Percentiles rank a stretch among this genome's conserved stretches.
These are phyloP conservation scores for Pseudognaphalium luteoalbum DNA, from an alignment of 129 eudicot species.

Conservation along the genomic window DNA sequence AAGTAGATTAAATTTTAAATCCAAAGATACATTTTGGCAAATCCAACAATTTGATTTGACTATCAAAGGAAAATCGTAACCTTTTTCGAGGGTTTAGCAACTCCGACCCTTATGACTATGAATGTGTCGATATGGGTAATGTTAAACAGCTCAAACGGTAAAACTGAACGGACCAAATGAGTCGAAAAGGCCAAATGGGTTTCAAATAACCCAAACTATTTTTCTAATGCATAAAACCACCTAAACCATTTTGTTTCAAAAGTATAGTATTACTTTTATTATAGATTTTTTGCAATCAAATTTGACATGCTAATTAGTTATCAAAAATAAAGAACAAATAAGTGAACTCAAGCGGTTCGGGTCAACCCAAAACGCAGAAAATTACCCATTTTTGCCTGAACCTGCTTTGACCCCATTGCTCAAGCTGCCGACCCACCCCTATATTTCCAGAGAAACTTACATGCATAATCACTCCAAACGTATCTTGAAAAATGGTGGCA, in stretches of 20 bases:
- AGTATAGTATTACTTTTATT: too few species aligned
- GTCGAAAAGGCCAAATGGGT: neutral
- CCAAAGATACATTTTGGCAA: neutral
- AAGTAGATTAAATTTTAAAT: neutral
- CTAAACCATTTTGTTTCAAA: neutral
- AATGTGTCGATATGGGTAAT: neutral
- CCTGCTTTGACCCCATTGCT: slow-evolving; percentile 2
- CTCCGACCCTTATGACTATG: neutral
- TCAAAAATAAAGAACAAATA: too few species aligned
- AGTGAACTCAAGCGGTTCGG: neutral
- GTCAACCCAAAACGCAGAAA: neutral
- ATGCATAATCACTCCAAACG: slow-evolving; percentile 72
- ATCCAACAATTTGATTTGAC: neutral
- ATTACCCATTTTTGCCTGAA: neutral
- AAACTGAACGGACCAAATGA: neutral
- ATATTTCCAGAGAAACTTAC: slow-evolving; percentile 41
- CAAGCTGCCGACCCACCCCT: neutral
- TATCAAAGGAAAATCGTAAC: neutral
- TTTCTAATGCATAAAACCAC: neutral
- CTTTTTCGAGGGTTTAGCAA: neutral
- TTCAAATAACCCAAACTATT: neutral
- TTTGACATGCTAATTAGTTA: neutral
- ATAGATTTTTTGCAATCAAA: neutral
- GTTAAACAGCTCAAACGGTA: neutral
- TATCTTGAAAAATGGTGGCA: slow-evolving; percentile 60